Percentiles rank a stretch among this genome's conserved stretches.
phyloP scores from a whole-genome alignment of 371 early-diverging fungal genomes.

The Mucor racemosus region DNA sequence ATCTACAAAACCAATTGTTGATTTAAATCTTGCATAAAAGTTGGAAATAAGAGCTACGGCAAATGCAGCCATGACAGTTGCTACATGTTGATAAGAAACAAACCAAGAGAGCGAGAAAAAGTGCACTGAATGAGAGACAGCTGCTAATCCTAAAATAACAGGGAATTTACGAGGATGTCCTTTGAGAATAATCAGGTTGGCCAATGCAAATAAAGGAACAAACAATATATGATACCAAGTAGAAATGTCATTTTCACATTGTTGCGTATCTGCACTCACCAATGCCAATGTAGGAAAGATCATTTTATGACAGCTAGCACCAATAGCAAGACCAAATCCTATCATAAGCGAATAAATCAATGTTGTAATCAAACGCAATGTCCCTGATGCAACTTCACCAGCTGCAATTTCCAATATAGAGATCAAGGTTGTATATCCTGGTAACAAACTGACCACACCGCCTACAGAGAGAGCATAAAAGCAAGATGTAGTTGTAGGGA shows the following conservation, averaged over 20 bases:
- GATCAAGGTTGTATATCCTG: constrained; percentile 69
- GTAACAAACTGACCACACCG: constrained; percentile 65
- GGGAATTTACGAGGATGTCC: constrained; percentile 30
- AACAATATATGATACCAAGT: constrained; percentile 30
- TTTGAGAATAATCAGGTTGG: constrained; percentile 25
- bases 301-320: constrained; percentile 50
- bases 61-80: constrained; percentile 36
- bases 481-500: constrained; percentile 38
- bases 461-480: constrained; percentile 64
- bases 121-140: constrained; percentile 31
- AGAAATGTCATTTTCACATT: constrained; percentile 28
- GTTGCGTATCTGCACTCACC: constrained; percentile 20
- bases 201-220: constrained; percentile 34
- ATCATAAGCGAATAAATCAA: constrained; percentile 72
- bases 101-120: constrained; percentile 25
- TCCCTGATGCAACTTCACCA: constrained; percentile 78
- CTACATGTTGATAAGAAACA: constrained; percentile 35
- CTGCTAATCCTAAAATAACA: constrained; percentile 28
- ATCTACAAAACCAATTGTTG: constrained; percentile 41
- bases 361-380: constrained; percentile 72
- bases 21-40: constrained; percentile 29
- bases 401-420: constrained; percentile 77
- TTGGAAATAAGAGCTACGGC: constrained; percentile 33
- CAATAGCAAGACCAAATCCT: constrained; percentile 77
- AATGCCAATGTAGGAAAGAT: constrained; percentile 32